phyloP scores from a whole-genome alignment of 2,329 filamentous ascomycete genomes.

The Aspergillus niger region DNA sequence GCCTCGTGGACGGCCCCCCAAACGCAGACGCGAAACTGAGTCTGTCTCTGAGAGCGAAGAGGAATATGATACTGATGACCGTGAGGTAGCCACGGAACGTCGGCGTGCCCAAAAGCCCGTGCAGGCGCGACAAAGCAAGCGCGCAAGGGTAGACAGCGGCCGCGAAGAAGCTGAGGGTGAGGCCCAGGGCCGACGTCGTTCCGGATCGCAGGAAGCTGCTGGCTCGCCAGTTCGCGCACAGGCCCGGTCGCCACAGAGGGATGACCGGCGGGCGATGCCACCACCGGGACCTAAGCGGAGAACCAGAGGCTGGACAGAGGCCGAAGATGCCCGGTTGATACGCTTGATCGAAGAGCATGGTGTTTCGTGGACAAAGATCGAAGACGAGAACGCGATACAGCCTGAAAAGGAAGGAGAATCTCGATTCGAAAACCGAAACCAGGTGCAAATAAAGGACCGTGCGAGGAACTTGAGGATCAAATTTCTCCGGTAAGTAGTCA shows the following conservation, averaged over 20 bases:
- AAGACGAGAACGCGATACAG: conserved; percentile 31
- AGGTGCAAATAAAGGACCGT: conserved; percentile 59
- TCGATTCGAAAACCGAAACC: conserved; percentile 43
- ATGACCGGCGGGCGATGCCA: neutral
- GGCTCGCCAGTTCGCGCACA: neutral
- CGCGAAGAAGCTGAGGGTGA: conserved; percentile 2
- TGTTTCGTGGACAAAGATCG: conserved; percentile 52
- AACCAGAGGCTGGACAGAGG: conserved; percentile 37
- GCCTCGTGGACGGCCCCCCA: conserved; percentile 18
- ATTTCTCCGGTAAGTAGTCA: conserved; percentile 9
- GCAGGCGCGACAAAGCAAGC: conserved; percentile 9
- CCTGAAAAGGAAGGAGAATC: conserved; percentile 33
- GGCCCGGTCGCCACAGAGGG: neutral
- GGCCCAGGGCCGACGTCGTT: neutral
- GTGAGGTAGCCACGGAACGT: conserved; percentile 33
- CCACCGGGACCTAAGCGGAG: neutral
- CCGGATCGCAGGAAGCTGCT: neutral
- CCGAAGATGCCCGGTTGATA: conserved; percentile 50
- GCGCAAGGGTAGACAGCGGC: conserved; percentile 1
- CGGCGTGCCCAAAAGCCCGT: conserved; percentile 39
- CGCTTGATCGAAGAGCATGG: conserved; percentile 52
- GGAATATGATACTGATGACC: conserved; percentile 47
- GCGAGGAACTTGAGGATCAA: conserved; percentile 56
- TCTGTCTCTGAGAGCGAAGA: conserved; percentile 42
- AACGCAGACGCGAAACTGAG: conserved; percentile 20